Base-by-base conservation (phyloP, 192 early-diverging fungal species). In the Backusella mclennaniae region DNA sequence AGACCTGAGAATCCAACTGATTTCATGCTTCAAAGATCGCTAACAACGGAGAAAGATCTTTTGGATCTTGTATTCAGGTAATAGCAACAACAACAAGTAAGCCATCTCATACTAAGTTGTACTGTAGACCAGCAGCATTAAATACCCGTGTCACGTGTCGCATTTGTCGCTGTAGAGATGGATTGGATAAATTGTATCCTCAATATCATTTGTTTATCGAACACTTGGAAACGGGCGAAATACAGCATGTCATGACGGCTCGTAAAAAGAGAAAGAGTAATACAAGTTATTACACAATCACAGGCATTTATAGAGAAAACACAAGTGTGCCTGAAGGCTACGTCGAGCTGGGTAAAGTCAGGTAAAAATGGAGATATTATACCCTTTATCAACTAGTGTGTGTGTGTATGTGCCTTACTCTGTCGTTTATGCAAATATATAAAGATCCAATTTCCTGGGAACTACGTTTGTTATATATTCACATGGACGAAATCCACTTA, bases 381-480 rank as follows among this genome's bases (percentile, higher is more conserved):
- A 84, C 33, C 3, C 33, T 33, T 33, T 82, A 88, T 21, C 41
- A 31, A 21, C 0, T n/a, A 35, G 44, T 21, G 7, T 26, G 26
- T 26, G 26, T 26, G 26, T 26, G 26, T 26, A 26, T 26, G 26
- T 26, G 26, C 19, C 12, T 77, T 68, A 21, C 66, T 33, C 26
- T 26, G 26, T 63, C 53, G 38, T 56, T 75, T 76, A 7, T 78
- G 68, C 11, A 31, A 41, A 31, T 29, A 26, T 33, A 69, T 0
- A 77, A 70, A 91, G 93, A 68, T 93, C 95, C 6, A 97, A 97
- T 77, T 93, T 96, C 31, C 69, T 95, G 42, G 97, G 96, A 11
- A 96, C 95, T 3, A 89, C 87, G 26, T 98, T 95, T 83, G 81
- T 86, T 17, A 89, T 97, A 8, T 92, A 93, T 79, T 91, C 90